These are phyloP conservation scores for Termitomyces heimii DNA, from an alignment of 768 basidiomycete species.

Conservation along the genomic window DNA sequence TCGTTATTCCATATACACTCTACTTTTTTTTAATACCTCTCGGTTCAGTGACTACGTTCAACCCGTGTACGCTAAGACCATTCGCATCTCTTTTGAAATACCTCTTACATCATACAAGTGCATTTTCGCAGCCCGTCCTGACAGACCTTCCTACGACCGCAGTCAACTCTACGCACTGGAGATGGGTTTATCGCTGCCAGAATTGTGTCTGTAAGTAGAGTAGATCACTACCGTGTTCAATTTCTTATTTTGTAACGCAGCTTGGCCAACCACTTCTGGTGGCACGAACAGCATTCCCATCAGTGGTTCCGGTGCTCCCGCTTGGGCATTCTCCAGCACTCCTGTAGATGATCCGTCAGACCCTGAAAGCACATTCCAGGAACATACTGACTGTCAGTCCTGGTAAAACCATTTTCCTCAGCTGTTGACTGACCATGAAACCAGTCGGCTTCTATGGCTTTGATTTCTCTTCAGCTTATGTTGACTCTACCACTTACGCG, in stretches of 20 bases:
- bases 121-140: slow-evolving; percentile 43
- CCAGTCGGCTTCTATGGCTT: slow-evolving; percentile 58
- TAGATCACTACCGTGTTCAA: not conserved
- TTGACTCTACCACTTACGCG: slow-evolving; percentile 37
- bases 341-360: slow-evolving; percentile 45
- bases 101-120: slow-evolving; percentile 19
- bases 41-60: slow-evolving; percentile 40
- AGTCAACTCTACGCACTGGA: slow-evolving; percentile 59
- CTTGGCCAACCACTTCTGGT: slow-evolving; percentile 33
- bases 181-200: slow-evolving; percentile 63
- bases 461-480: slow-evolving; percentile 40
- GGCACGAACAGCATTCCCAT: slow-evolving; percentile 33
- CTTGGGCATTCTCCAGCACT: slow-evolving; percentile 43
- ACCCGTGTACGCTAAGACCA: slow-evolving; percentile 33
- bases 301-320: slow-evolving; percentile 31
- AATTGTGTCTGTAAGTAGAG: slow-evolving; percentile 49
- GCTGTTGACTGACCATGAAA: not conserved
- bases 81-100: not conserved
- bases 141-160: slow-evolving; percentile 44
- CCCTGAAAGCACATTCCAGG: slow-evolving; percentile 42
- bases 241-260: slow-evolving; percentile 4
- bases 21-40: not conserved
- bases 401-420: not conserved
- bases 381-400: slow-evolving; percentile 54
- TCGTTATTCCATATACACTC: not conserved